Base-by-base conservation (phyloP, 805 yeast genomes). In the Wickerhamiella siamensis region DNA sequence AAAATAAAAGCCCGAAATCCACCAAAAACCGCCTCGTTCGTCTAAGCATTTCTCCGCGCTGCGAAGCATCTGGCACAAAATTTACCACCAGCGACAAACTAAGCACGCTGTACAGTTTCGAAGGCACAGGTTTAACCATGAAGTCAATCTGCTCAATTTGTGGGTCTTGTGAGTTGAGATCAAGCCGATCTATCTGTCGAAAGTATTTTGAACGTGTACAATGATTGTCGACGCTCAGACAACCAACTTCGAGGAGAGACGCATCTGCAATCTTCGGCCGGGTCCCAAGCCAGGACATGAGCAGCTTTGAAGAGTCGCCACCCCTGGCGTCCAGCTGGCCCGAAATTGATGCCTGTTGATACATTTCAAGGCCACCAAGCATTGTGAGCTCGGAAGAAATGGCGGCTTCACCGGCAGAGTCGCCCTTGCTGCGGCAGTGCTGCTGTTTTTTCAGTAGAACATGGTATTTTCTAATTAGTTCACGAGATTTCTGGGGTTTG, bases 81-180 rank as follows among this genome's bases (percentile, higher is more conserved):
- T 88, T 88, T 12, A 88, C 64, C 31, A 88, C 98, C 42, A 88
- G 59, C 0, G 95, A 83, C 47, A 94, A 79, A 5, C 94, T 83
- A 0, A 88, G 64, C 21, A 83, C 52, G 47, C 78, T 69, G 55
- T 77, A 87, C 42, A 57, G 29, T 5, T 49, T 43, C 0, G 62
- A 24, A 0, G 94, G 93, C 5, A 71, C 47, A 4, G 79, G 80
- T 43, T 87, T 62, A 35, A 77, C 66, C 87, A 87, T 80, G 53
- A 88, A 88, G 57, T 88, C 93, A 59, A 83, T 93, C 57, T 81
- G 70, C 31, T 66, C 39, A 5, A 88, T 84, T 3, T 67, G 70
- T 0, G 78, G 82, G 42, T 77, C 77, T 56, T 81, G 88, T 1
- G 94, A 79, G 51, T 83, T 75, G 36, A 88, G 63, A 57, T 88